Base-by-base conservation (phyloP, 169 alveolate species). In the Eimeria brunetti region DNA sequence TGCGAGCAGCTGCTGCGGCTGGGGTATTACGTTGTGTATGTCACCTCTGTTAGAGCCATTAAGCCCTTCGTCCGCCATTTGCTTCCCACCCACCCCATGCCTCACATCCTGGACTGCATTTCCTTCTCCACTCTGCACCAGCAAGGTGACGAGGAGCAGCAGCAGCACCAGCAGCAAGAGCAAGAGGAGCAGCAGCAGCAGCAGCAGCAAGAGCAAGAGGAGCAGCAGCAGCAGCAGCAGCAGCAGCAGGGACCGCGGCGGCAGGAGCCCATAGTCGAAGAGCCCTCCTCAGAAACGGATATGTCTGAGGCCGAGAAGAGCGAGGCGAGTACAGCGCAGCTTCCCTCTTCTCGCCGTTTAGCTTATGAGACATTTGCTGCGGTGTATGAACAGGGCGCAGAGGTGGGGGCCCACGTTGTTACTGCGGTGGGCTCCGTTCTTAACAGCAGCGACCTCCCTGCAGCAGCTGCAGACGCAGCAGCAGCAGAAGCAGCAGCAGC, bases 21-120 rank as follows among this genome's bases (percentile, higher is more conserved):
- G 67, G 95, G 95, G 62, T 91, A 78, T 69, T 60, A 36, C 76
- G 95, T 91, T 5, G 83, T 91, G 20, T 80, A 78, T 44, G 69
- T 91, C 30, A 60, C 90, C 24, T 78, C 91, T 1, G 69, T 73
- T 1, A n/a, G 84, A 41, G 85, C 95, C 1, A 60, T 69, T 33
- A 85, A 91, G 85, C 95, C 95, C 49, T 91, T 91, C 75, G 91
- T 91, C 22, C 90, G 95, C 18, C 95, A 78, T 46, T 58, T 91
- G 38, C 81, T 91, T 20, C 95, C 95, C 46, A 22, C 64, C 0
- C 91, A 78, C 41, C 95, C 90, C 27, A 64, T 49, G 71, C 90
- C 95, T 22, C 62, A 41, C 64, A 38, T 80, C 33, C 95, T 91
- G 71, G 91, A 91, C 75, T 53, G 2, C 62, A 51, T 71, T 18